Evolutionary conservation across 176 grass and related monocot genomes (phyloP).

Genomic region (Triticum monococcum): DNA sequence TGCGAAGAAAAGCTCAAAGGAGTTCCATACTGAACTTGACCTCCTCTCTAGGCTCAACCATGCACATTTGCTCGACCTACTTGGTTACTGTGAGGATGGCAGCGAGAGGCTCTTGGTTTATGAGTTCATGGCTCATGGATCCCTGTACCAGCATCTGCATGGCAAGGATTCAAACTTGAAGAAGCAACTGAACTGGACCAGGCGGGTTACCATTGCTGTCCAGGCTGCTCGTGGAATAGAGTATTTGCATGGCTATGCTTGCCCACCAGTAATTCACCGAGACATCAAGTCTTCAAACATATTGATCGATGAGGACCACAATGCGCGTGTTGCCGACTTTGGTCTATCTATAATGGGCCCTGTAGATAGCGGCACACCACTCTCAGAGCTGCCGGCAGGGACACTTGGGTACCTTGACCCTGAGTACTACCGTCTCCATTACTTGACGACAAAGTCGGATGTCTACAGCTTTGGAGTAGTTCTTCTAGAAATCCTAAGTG

Average conservation of each 20-base stretch:
- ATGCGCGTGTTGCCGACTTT: slow-evolving; percentile 92
- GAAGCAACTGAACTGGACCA: slow-evolving; percentile 75
- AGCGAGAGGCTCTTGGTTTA: slow-evolving; percentile 91
- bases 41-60: slow-evolving; percentile 95
- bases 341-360: slow-evolving; percentile 93
- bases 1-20: slow-evolving; percentile 91
- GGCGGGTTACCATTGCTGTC: slow-evolving; percentile 89
- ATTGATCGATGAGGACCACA: slow-evolving; percentile 95
- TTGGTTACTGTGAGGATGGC: slow-evolving; percentile 94
- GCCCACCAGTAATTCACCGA: slow-evolving; percentile 93
- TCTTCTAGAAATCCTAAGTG: slow-evolving; percentile 89
- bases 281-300: slow-evolving; percentile 99
- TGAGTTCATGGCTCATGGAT: slow-evolving; percentile 99
- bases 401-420: slow-evolving; percentile 97
- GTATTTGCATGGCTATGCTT: slow-evolving; percentile 97
- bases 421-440: slow-evolving; percentile 96
- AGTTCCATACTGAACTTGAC: slow-evolving; percentile 93
- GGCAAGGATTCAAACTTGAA: slow-evolving; percentile 73
- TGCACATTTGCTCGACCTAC: slow-evolving; percentile 90
- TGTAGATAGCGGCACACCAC: slow-evolving; percentile 71
- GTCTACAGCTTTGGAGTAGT: slow-evolving; percentile 97
- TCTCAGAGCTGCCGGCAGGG: slow-evolving; percentile 88
- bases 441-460: slow-evolving; percentile 96
- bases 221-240: slow-evolving; percentile 95
- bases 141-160: slow-evolving; percentile 87